Percentiles rank a stretch among this genome's conserved stretches.
phyloP scores from a whole-genome alignment of 805 yeast genomes.

The Metschnikowia aberdeeniae region DNA sequence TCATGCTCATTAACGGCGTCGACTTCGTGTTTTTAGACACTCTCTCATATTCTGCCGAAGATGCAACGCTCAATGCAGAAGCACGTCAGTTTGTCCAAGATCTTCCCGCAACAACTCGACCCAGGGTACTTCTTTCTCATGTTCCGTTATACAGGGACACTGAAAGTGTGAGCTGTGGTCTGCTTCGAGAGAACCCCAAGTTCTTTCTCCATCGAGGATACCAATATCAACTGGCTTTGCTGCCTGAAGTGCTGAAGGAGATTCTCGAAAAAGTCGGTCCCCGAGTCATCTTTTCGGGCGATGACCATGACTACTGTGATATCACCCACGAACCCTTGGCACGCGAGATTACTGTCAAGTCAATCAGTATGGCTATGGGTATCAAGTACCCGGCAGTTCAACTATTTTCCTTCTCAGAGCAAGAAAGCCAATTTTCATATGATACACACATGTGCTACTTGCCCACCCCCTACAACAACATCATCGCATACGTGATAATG shows the following conservation, averaged over 20 bases:
- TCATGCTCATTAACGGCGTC: constrained; percentile 26
- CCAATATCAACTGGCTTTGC: constrained; percentile 25
- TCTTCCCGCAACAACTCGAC: constrained; percentile 8
- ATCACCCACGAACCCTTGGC: constrained; percentile 14
- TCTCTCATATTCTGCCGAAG: constrained; percentile 17
- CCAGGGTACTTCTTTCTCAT: constrained; percentile 23
- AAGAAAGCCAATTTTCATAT: constrained; percentile 19
- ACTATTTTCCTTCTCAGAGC: constrained; percentile 24
- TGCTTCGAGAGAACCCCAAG: constrained; percentile 17
- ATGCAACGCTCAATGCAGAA: constrained; percentile 9
- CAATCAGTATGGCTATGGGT: constrained; percentile 41
- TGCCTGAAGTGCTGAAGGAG: constrained; percentile 14
- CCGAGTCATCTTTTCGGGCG: constrained; percentile 23
- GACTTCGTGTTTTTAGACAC: constrained; percentile 26
- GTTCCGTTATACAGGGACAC: constrained; percentile 24
- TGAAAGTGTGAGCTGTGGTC: constrained; percentile 18
- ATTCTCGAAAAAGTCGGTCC: constrained; percentile 19
- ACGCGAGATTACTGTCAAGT: constrained; percentile 37
- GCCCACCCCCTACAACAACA: constrained; percentile 44
- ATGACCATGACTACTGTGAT: constrained; percentile 26
- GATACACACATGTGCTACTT: constrained; percentile 43
- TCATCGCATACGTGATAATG: constrained; percentile 32
- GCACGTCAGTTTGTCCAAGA: constrained; percentile 15
- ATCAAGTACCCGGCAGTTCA: constrained; percentile 40
- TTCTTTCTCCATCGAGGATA: constrained; percentile 19